Evolutionary conservation across 176 grass and related monocot species (phyloP), one percentile per base, ranked within the genome.

Genomic region (Echinochloa phyllopogon): DNA sequence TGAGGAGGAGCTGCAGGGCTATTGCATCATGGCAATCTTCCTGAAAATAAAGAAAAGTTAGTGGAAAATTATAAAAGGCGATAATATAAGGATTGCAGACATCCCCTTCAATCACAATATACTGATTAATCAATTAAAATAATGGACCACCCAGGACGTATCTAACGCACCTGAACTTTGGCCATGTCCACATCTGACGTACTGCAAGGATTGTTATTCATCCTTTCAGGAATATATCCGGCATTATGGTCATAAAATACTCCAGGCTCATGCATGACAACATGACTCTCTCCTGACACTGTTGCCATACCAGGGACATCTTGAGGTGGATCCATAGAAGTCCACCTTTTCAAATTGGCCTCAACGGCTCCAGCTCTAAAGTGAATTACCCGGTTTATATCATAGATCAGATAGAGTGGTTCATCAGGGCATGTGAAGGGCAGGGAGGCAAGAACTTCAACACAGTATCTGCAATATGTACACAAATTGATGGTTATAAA

Each of bases 341-440:
- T 94, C 97, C 97, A 96, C 5, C 76, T 65, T 92, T 99, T 99
- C 90, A 99, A 88, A 90, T 91, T 99, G 77, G 89, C 75, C 82
- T 99, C 97, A 17, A 99, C 38, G 63, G 91, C 88, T 51, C 97
- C 97, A 51, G 97, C 97, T 87, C 79, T 92, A 58, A 99, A 66
- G 84, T 96, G 94, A 91, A 99, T 89, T 84, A 99, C 79, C 83
- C 97, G 85, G 89, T 99, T 99, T 88, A 99, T 99, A 83, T 96
- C 94, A 79, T 99, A 96, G 66, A 99, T 95, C 88, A 99, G 83
- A 70, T 99, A 96, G 77, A 99, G 91, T 37, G 97, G 97, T 75
- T 99, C 97, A 88, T 99, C 97, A 39, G 86, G 92, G 17, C 82
- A 86, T 71, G 94, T 94, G 86, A 99, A 99, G 1, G 97, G 97